Evolutionary conservation across 495 filamentous ascomycete genomes (phyloP).

Genomic region (Xylaria sp.): DNA sequence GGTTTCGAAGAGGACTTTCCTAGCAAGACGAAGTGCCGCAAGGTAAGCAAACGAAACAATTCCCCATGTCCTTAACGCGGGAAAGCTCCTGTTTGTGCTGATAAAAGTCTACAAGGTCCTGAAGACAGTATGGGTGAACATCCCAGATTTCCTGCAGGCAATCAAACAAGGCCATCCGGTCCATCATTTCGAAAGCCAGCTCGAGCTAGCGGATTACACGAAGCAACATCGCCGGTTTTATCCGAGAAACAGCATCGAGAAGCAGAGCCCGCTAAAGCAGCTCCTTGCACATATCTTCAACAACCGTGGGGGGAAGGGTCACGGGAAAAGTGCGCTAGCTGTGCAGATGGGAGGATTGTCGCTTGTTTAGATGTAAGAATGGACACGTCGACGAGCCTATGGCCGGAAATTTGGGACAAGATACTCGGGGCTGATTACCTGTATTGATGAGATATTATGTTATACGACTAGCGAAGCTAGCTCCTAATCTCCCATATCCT

Average conservation of each 20-base stretch:
- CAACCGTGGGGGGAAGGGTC: background rate
- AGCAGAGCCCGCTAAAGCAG: constrained; percentile 42
- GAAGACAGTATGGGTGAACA: constrained; percentile 45
- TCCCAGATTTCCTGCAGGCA: constrained; percentile 46
- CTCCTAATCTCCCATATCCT: constrained; percentile 82
- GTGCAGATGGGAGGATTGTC: constrained; percentile 10
- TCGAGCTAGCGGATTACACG: constrained; percentile 39
- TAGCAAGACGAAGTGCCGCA: constrained; percentile 47
- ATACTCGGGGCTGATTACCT: constrained; percentile 8
- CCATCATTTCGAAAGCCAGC: constrained; percentile 31
- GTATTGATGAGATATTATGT: constrained; percentile 14
- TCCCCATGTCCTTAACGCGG: background rate
- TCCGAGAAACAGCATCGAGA: constrained; percentile 30
- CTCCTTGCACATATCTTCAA: constrained; percentile 16
- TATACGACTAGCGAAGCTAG: constrained; percentile 34
- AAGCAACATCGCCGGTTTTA: constrained; percentile 26
- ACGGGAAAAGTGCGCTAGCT: background rate
- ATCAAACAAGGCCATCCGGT: constrained; percentile 27
- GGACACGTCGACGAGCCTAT: background rate
- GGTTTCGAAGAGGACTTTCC: constrained; percentile 35
- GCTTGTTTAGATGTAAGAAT: background rate
- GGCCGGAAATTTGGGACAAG: background rate
- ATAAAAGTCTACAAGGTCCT: background rate
- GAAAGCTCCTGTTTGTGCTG: background rate
- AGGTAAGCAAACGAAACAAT: constrained; percentile 32